A percentile compares a stretch with the other conserved stretches of the same genome.
Conservation (phyloP, 1,284 basidiomycete genomes). For the Trametes pubescens region DNA sequence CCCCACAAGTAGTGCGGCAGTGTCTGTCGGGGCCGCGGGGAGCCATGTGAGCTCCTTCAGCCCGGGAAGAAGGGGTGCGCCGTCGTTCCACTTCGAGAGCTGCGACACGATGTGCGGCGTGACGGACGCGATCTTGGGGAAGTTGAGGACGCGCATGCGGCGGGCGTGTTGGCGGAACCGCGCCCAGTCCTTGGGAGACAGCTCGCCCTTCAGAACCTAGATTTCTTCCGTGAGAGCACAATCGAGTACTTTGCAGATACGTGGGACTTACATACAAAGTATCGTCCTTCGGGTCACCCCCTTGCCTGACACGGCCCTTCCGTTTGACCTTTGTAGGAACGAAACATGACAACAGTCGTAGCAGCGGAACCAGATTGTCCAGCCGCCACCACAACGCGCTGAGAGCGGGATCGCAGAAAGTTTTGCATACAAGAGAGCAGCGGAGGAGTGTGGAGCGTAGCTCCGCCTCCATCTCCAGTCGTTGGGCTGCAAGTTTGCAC, state of each 20-base stretch:
- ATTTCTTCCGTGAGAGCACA: no score
- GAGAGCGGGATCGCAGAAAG: conserved; percentile 15
- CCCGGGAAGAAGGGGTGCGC: conserved; percentile 9
- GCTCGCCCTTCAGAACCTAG: conserved; percentile 3
- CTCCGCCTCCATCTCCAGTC: neutral
- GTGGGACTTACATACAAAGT: conserved; percentile 6
- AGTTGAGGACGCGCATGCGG: conserved; percentile 6
- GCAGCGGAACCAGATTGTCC: neutral
- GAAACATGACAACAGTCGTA: neutral
- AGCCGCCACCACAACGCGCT: conserved; percentile 1
- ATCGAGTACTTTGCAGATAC: neutral
- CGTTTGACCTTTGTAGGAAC: neutral
- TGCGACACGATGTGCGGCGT: conserved; percentile 12
- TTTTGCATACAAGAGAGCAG: conserved; percentile 6
- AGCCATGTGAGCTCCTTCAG: conserved; percentile 9
- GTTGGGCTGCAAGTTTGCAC: neutral
- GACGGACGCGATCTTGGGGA: conserved; percentile 4
- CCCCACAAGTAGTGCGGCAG: neutral
- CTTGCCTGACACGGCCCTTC: neutral
- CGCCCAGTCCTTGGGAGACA: neutral
- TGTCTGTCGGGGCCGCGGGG: neutral
- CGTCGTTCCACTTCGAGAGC: conserved; percentile 12
- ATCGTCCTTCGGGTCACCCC: neutral
- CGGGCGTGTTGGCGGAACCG: neutral
- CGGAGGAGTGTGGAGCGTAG: neutral